Evolutionary conservation across 2,329 filamentous ascomycete genomes (phyloP), one percentile per base, ranked within the genome.

Genomic region (Hypoxylon rubiginosum): DNA sequence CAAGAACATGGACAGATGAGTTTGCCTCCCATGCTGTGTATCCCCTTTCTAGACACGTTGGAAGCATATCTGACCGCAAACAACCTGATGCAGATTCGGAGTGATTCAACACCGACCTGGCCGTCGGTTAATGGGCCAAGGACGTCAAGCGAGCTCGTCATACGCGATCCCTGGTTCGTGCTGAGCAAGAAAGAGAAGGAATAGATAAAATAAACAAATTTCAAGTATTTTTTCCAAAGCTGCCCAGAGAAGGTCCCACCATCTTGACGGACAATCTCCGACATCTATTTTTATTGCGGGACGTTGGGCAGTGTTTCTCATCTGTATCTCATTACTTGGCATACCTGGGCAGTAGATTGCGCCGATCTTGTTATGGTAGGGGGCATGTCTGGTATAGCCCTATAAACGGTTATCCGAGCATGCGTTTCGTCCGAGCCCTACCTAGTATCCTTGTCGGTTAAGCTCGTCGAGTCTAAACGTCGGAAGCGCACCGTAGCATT

Each of bases 251-350:
- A n/a, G 54, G 50, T 58, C 34, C 56, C 56, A 63, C 55, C 34
- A 36, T 41, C 41, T 46, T 11, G 32, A 52, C 52, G 55, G 60
- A 34, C 41, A 56, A 36, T 57, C 24, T 63, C 62, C 52, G 62
- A 59, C 53, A 53, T 61, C 63, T 68, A 66, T 66, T 68, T 66
- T 61, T 62, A 57, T 58, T 55, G 28, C 48, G 50, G 39, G 13
- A 46, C 39, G 66, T 54, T 57, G 46, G 65, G 50, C 11, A 65
- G 43, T 49, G 65, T 62, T 68, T 68, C 62, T 60, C 58, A 62
- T 51, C 53, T 30, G 46, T 43, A 45, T 56, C 57, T 63, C 48
- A 43, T 43, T 49, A 32, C 66, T 66, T 69, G 63, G 66, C 66
- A n/a, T 19, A n/a, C n/a, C n/a, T n/a, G n/a, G n/a, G n/a, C n/a